phyloP scores from a whole-genome alignment of 1,284 basidiomycete species.

The Rhodotorula sp. region DNA sequence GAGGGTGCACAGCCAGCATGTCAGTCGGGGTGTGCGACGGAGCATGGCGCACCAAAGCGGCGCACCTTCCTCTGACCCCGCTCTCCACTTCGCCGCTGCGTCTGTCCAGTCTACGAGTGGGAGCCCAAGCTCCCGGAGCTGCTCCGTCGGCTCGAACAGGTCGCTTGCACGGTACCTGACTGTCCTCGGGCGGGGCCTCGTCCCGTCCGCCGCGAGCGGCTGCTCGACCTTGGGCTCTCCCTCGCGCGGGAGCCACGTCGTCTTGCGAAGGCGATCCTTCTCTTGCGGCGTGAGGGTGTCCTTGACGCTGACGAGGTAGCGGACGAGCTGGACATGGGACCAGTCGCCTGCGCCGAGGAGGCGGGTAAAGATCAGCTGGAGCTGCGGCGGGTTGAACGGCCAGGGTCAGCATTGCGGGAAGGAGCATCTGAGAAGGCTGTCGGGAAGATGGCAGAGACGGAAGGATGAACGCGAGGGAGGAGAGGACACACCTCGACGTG shows the following conservation, averaged over 20 bases:
- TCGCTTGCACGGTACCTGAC: slow-evolving; percentile 65
- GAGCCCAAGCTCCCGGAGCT: slow-evolving; percentile 71
- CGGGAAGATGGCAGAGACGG: too few relatives aligned
- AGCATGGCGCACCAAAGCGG: slow-evolving; percentile 8
- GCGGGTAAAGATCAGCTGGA: slow-evolving; percentile 54
- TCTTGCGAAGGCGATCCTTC: slow-evolving; percentile 70
- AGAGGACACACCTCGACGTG: slow-evolving; percentile 89
- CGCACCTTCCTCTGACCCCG: slow-evolving; percentile 78
- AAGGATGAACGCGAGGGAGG: slow-evolving; percentile 62
- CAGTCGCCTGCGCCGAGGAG: slow-evolving; percentile 53
- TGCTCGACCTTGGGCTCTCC: slow-evolving; percentile 45
- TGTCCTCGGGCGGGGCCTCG: slow-evolving; percentile 48
- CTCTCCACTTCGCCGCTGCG: slow-evolving; percentile 68
- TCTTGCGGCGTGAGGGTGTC: slow-evolving; percentile 70
- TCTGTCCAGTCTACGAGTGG: slow-evolving; percentile 87
- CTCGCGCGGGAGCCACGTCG: slow-evolving; percentile 78
- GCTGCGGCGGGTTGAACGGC: slow-evolving; percentile 11
- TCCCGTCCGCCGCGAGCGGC: slow-evolving; percentile 44
- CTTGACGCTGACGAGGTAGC: slow-evolving; percentile 52
- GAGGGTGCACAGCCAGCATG: background rate
- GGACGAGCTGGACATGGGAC: slow-evolving; percentile 53
- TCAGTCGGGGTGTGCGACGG: background rate
- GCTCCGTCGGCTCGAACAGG: slow-evolving; percentile 65
- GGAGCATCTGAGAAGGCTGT: too few relatives aligned
- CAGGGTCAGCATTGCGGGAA: background rate